phyloP scores from a whole-genome alignment of 202 grass and related monocot genomes.

The Sporobolus alterniflorus region DNA sequence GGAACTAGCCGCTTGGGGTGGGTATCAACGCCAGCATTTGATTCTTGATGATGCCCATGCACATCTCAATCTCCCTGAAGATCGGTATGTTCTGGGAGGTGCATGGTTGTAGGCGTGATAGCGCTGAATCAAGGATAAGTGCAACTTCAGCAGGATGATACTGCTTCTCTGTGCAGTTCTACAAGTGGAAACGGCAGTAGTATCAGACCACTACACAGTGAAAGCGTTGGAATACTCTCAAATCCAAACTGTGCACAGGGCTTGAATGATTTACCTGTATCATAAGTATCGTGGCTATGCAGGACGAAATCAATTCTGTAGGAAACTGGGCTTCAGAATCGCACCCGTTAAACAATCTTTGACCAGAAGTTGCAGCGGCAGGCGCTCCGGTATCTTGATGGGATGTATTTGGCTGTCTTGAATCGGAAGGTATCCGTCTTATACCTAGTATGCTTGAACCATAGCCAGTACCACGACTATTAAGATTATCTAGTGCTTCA shows the following conservation, averaged over 20 bases:
- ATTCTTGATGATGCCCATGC: slow-evolving; percentile 95
- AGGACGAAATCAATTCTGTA: slow-evolving; percentile 82
- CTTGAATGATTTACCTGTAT: slow-evolving; percentile 69
- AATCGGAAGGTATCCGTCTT: slow-evolving; percentile 72
- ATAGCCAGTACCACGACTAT: slow-evolving; percentile 58
- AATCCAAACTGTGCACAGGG: background rate
- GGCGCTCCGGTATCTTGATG: slow-evolving; percentile 59
- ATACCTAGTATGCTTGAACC: slow-evolving; percentile 76
- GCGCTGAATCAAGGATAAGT: slow-evolving; percentile 77
- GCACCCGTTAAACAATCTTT: slow-evolving; percentile 48
- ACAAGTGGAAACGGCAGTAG: background rate
- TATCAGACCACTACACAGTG: slow-evolving; percentile 6
- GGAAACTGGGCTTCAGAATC: slow-evolving; percentile 65
- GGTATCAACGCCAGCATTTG: slow-evolving; percentile 93
- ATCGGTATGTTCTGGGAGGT: slow-evolving; percentile 72
- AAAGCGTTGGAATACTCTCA: background rate
- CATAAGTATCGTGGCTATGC: slow-evolving; percentile 86
- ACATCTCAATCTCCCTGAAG: slow-evolving; percentile 90
- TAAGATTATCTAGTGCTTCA: slow-evolving; percentile 75
- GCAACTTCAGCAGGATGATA: slow-evolving; percentile 91
- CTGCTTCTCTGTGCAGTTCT: slow-evolving; percentile 94
- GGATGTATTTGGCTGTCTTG: slow-evolving; percentile 65
- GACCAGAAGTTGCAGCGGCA: slow-evolving; percentile 35
- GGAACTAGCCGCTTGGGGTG: slow-evolving; percentile 55
- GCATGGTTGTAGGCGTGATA: slow-evolving; percentile 75